These are phyloP conservation scores for Arthrobotrys entomopaga DNA, from an alignment of 2,329 filamentous ascomycete genomes.

Conservation along the genomic window DNA sequence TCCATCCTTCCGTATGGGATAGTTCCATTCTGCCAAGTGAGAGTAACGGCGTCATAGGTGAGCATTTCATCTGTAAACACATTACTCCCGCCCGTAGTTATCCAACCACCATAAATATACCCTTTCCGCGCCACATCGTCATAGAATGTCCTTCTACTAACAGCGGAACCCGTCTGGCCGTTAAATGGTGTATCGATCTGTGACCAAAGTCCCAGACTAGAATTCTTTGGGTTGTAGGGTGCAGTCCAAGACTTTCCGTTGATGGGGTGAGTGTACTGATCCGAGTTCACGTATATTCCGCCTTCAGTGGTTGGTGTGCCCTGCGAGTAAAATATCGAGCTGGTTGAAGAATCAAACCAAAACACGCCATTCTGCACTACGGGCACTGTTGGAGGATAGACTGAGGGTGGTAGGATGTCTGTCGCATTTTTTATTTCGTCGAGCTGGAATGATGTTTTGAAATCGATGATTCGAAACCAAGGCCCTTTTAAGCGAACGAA, in stretches of 20 bases:
- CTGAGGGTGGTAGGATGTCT: conserved; percentile 28
- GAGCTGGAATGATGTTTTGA: conserved; percentile 19
- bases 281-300: conserved; percentile 15
- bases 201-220: conserved; percentile 28
- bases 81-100: conserved; percentile 5
- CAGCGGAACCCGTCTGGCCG: conserved; percentile 32
- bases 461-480: conserved; percentile 42
- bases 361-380: conserved; percentile 35
- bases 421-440: conserved; percentile 17
- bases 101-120: conserved; percentile 43
- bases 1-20: conserved; percentile 45
- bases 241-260: conserved; percentile 41
- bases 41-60: conserved; percentile 31
- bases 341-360: conserved; percentile 37
- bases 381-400: conserved; percentile 33
- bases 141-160: conserved; percentile 41
- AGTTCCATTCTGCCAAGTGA: conserved; percentile 31
- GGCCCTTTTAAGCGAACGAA: conserved; percentile 13
- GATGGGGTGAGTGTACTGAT: conserved; percentile 13
- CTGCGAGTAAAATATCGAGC: conserved; percentile 42
- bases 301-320: conserved; percentile 27
- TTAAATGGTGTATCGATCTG: conserved; percentile 41
- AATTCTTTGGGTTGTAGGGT: conserved; percentile 21
- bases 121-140: conserved; percentile 37
- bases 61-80: conserved; percentile 30